A percentile compares a stretch with the other conserved stretches of the same genome.
phyloP scores from a whole-genome alignment of 2,329 filamentous ascomycete species.

The Sphaerostilbella broomeana region DNA sequence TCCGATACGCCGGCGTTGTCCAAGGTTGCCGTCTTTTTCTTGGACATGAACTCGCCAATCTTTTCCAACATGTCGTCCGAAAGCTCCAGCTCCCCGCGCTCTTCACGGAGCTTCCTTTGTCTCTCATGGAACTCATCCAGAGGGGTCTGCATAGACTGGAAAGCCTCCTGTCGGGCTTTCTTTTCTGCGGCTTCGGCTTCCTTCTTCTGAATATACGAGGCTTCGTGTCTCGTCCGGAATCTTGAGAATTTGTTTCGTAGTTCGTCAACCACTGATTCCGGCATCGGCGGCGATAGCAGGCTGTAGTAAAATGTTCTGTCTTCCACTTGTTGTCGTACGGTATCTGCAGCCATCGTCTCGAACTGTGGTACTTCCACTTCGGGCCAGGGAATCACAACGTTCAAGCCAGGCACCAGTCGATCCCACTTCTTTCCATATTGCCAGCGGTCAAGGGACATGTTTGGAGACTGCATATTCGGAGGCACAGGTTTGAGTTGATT shows the following conservation, averaged over 20 bases:
- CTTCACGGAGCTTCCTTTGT: conserved; percentile 44
- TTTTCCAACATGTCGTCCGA: conserved; percentile 54
- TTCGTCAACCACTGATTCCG: conserved; percentile 72
- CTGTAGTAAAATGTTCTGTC: conserved; percentile 70
- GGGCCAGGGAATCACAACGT: conserved; percentile 73
- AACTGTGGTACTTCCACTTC: conserved; percentile 42
- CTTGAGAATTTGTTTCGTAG: conserved; percentile 74
- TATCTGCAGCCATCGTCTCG: conserved; percentile 59
- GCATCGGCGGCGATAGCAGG: conserved; percentile 71
- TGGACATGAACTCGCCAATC: conserved; percentile 55
- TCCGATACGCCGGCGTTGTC: conserved; percentile 33
- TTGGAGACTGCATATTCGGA: conserved; percentile 39
- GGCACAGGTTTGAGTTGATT: conserved; percentile 56
- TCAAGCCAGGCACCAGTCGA: conserved; percentile 62
- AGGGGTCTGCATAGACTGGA: conserved; percentile 45
- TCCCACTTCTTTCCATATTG: conserved; percentile 38
- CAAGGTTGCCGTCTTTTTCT: conserved; percentile 40
- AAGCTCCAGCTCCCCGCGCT: conserved; percentile 49
- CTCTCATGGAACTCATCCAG: conserved; percentile 53
- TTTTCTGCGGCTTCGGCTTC: conserved; percentile 48
- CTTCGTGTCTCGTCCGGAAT: conserved; percentile 75
- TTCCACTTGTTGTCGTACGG: conserved; percentile 68
- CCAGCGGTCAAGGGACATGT: conserved; percentile 37
- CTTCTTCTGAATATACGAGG: conserved; percentile 62
- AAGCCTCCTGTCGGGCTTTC: conserved; percentile 28